phyloP scores from a whole-genome alignment of 176 grass and related monocot species.

The Ensete glaucum region DNA sequence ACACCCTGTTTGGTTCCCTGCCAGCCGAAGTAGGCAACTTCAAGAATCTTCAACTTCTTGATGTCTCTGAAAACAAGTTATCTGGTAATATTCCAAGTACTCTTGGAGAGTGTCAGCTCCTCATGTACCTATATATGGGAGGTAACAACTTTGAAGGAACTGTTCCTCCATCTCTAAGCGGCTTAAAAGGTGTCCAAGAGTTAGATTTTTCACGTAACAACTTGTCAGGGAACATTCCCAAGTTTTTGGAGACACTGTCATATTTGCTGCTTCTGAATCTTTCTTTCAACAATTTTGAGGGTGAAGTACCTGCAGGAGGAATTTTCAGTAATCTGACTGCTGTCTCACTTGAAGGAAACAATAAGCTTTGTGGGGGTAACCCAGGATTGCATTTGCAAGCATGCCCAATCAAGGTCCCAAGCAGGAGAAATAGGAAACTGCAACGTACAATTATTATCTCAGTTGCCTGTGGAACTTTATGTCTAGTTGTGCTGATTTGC shows the following conservation, averaged over 20 bases:
- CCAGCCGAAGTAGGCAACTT: slow-evolving; percentile 22
- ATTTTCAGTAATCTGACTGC: slow-evolving; percentile 30
- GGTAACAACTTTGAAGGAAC: slow-evolving; percentile 24
- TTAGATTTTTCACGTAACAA: slow-evolving; percentile 27
- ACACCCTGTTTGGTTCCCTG: slow-evolving; percentile 14
- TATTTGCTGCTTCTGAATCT: not conserved
- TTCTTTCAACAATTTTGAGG: slow-evolving; percentile 4
- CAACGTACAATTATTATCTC: not conserved
- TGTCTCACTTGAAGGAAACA: slow-evolving; percentile 27
- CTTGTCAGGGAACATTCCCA: slow-evolving; percentile 17
- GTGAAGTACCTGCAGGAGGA: slow-evolving; percentile 21
- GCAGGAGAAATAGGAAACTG: not conserved
- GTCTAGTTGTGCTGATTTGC: not conserved
- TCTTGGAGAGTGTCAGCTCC: slow-evolving; percentile 9
- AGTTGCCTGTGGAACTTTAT: not conserved
- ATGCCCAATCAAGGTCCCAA: slow-evolving; percentile 13
- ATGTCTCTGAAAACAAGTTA: slow-evolving; percentile 9
- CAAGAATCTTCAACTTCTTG: slow-evolving; percentile 2
- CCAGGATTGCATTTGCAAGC: not conserved
- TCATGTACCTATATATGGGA: slow-evolving; percentile 25
- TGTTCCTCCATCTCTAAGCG: slow-evolving; percentile 1
- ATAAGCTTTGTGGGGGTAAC: slow-evolving; percentile 31
- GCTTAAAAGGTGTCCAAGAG: slow-evolving; percentile 9
- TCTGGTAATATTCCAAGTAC: not conserved
- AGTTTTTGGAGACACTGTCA: slow-evolving; percentile 14